These are phyloP conservation scores for Fusarium chaquense DNA, from an alignment of 2,329 filamentous ascomycete species.

Conservation along the genomic window DNA sequence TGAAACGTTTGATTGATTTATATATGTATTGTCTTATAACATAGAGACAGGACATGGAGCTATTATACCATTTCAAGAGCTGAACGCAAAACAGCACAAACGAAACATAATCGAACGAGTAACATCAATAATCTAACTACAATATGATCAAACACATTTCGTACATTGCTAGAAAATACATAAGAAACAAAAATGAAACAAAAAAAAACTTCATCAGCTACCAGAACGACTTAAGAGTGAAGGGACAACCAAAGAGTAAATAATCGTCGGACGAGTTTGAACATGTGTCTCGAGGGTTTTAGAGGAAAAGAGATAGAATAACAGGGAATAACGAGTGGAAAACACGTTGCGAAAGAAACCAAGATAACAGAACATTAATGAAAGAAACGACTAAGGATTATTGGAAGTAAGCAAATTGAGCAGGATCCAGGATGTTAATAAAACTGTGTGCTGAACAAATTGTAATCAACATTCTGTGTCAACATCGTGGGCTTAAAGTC, in stretches of 20 bases:
- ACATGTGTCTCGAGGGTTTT: neutral
- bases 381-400: neutral
- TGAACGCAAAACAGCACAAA: neutral
- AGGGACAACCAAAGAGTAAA: neutral
- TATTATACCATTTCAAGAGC: neutral
- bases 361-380: neutral
- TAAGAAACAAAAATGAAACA: neutral
- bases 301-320: no score
- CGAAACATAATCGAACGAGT: neutral
- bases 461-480: neutral
- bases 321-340: neutral
- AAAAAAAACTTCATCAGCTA: no score
- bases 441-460: neutral
- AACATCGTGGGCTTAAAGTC: conserved; percentile 10
- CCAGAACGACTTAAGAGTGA: neutral
- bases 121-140: neutral
- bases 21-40: neutral
- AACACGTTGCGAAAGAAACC: neutral
- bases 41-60: neutral
- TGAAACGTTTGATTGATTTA: neutral
- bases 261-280: neutral
- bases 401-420: no score
- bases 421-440: neutral
- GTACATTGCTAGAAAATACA: neutral
- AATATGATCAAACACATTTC: neutral